A percentile compares a stretch with the other conserved stretches of the same genome.
These are phyloP conservation scores for Hura crepitans DNA, from an alignment of 441 rosid genomes.

Conservation along the genomic window DNA sequence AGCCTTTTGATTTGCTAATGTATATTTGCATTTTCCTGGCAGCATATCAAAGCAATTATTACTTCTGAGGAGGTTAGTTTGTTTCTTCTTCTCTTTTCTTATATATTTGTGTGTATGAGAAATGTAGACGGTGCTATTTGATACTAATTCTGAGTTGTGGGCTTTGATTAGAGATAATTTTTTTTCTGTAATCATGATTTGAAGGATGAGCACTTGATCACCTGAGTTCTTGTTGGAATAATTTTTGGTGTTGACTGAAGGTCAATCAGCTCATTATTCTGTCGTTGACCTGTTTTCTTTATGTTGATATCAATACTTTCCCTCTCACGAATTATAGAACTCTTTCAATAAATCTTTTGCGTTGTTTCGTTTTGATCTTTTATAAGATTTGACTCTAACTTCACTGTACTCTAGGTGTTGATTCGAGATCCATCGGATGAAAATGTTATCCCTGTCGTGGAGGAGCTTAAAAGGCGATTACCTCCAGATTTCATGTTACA, in stretches of 20 bases:
- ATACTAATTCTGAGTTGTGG: too few species aligned
- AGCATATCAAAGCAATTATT: conserved; percentile 96
- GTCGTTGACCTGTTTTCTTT: too few species aligned
- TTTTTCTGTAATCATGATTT: too few species aligned
- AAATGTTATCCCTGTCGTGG: conserved; percentile 77
- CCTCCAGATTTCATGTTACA: conserved; percentile 35
- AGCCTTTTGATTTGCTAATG: not conserved
- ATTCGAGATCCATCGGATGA: conserved; percentile 82
- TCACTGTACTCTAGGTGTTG: conserved; percentile 48
- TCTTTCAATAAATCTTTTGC: not conserved
- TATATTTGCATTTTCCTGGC: conserved; percentile 21
- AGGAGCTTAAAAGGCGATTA: conserved; percentile 83
- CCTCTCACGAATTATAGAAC: not conserved
- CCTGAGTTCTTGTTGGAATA: too few species aligned
- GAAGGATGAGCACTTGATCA: not conserved
- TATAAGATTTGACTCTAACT: not conserved
- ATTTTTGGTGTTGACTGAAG: not conserved
- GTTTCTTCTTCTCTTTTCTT: not conserved
- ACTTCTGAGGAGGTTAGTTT: conserved; percentile 83
- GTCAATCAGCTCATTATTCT: too few species aligned
- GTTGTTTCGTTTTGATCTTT: not conserved
- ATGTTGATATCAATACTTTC: not conserved
- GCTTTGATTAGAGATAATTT: too few species aligned
- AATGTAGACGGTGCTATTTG: not conserved
- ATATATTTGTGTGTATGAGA: not conserved